Evolutionary conservation across 495 filamentous ascomycete species (phyloP).

Genomic region (Trichoderma parareesei): DNA sequence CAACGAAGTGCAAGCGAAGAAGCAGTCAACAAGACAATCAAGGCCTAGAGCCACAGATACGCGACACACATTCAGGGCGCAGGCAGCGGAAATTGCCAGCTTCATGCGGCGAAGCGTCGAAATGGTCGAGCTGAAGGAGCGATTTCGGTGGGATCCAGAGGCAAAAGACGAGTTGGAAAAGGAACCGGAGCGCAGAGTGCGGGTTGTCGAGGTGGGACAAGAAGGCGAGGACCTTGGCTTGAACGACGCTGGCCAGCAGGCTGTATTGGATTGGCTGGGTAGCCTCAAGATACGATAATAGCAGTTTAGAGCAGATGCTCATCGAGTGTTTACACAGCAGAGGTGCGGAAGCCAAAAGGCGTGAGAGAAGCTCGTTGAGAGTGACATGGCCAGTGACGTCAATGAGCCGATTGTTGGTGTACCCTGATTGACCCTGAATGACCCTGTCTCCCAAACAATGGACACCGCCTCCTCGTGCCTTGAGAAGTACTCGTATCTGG

Average conservation of each 20-base stretch:
- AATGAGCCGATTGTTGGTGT: too few relatives aligned
- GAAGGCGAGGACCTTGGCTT: constrained; percentile 8
- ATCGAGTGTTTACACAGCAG: background rate
- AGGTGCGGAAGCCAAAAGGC: too few relatives aligned
- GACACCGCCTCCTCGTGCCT: too few relatives aligned
- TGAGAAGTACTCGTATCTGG: too few relatives aligned
- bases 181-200: constrained; percentile 16
- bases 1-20: background rate
- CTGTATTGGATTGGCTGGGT: constrained; percentile 21
- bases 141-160: constrained; percentile 18
- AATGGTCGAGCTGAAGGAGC: constrained; percentile 25
- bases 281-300: background rate
- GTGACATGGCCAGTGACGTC: too few relatives aligned
- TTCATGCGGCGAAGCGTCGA: constrained; percentile 32
- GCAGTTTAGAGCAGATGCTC: too few relatives aligned
- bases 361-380: too few relatives aligned
- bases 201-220: constrained; percentile 16
- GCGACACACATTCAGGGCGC: constrained; percentile 25
- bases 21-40: background rate
- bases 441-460: too few relatives aligned
- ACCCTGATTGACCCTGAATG: too few relatives aligned
- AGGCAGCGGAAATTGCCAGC: constrained; percentile 27
- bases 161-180: constrained; percentile 16
- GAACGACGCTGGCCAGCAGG: constrained; percentile 15
- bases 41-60: background rate